A percentile compares a stretch with the other conserved stretches of the same genome.
Conservation (phyloP, 2,329 filamentous ascomycete genomes). For the Fusarium sp. region DNA sequence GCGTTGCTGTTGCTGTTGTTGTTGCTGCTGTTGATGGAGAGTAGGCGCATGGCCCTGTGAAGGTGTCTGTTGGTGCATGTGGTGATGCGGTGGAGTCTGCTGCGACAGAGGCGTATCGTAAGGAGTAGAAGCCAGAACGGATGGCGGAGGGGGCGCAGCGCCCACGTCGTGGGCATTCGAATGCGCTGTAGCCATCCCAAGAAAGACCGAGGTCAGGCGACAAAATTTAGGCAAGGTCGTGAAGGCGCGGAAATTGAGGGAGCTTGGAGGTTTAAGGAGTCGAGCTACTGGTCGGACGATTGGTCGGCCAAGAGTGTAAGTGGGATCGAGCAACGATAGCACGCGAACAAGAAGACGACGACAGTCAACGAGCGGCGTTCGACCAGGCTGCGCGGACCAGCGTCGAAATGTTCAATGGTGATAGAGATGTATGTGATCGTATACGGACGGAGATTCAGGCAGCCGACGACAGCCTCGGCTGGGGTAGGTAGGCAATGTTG, state of each 20-base stretch:
- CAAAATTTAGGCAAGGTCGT: conserved; percentile 4
- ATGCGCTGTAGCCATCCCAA: conserved; percentile 41
- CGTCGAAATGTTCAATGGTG: conserved; percentile 14
- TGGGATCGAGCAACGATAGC: conserved; percentile 12
- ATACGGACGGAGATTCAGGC: conserved; percentile 28
- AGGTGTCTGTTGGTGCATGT: conserved; percentile 45
- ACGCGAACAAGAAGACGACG: conserved; percentile 13
- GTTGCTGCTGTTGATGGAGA: conserved; percentile 40
- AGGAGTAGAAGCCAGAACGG: conserved; percentile 34
- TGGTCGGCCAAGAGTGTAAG: conserved; percentile 13
- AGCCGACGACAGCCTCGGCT: conserved; percentile 38
- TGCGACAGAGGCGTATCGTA: conserved; percentile 44
- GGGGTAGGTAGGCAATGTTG: conserved; percentile 34
- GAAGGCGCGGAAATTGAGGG: conserved; percentile 9
- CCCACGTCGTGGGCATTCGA: conserved; percentile 42
- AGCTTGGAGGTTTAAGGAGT: conserved; percentile 9
- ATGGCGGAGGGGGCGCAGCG: conserved; percentile 31
- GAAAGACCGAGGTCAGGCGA: conserved; percentile 21
- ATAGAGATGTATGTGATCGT: conserved; percentile 21
- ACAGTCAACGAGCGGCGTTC: conserved; percentile 21
- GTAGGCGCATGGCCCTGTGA: conserved; percentile 38
- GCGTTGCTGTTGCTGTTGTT: conserved; percentile 49
- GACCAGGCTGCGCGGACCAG: conserved; percentile 18
- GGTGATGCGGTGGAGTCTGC: conserved; percentile 44
- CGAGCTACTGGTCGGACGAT: conserved; percentile 5